Conservation (phyloP, 2,329 filamentous ascomycete species). For the Metarhizium robertsii region DNA sequence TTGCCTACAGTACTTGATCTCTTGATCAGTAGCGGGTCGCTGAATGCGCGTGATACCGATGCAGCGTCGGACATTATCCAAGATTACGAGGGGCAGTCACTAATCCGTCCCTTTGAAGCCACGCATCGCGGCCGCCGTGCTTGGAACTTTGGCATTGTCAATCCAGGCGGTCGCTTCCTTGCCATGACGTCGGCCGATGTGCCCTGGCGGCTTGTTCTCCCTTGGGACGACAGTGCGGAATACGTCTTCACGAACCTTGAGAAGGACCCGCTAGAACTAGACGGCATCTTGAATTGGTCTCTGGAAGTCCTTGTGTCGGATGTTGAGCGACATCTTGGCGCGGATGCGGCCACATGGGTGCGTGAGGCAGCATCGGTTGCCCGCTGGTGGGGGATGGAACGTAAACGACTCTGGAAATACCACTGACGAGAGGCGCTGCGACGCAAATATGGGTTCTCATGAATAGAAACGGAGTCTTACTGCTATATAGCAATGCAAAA, state of each 20-base stretch:
- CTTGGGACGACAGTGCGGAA: conserved; percentile 16
- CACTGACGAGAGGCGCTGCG: too few species aligned
- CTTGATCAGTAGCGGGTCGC: conserved; percentile 22
- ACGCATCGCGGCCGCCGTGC: conserved; percentile 10
- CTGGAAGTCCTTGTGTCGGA: conserved; percentile 10
- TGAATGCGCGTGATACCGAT: conserved; percentile 13
- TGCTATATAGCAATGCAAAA: too few species aligned
- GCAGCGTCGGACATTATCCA: conserved; percentile 19
- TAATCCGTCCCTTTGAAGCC: conserved; percentile 20
- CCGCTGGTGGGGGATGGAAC: conserved; percentile 18
- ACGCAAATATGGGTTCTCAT: too few species aligned
- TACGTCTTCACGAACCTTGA: conserved; percentile 21
- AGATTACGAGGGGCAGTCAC: conserved; percentile 26
- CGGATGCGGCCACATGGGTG: conserved; percentile 19
- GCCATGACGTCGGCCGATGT: conserved; percentile 11
- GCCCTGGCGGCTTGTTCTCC: conserved; percentile 15
- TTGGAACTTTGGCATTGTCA: conserved; percentile 17
- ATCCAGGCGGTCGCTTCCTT: conserved; percentile 14
- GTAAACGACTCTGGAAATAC: background rate
- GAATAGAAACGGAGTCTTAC: too few species aligned
- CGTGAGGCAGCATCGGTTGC: conserved; percentile 23
- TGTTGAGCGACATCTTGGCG: conserved; percentile 13
- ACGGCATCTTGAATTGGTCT: conserved; percentile 16
- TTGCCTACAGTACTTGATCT: conserved; percentile 26
- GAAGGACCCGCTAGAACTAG: conserved; percentile 18